Base-by-base conservation (phyloP, 345 rosid genomes). In the Stellera chamaejasme region DNA sequence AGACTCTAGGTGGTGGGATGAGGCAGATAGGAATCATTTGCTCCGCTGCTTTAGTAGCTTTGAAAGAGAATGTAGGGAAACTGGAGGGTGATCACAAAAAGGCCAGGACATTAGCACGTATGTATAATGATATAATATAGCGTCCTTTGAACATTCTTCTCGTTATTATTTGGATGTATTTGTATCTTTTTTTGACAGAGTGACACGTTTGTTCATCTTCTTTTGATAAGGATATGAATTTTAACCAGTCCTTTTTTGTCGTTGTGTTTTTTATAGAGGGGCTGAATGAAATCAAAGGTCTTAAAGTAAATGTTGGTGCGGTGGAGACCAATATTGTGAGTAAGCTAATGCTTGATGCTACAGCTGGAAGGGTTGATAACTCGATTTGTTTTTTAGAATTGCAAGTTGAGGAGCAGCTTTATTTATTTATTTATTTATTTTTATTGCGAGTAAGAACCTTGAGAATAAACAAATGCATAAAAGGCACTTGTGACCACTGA, bases 1-100 rank as follows among this genome's bases (percentile, higher is more conserved):
- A 93, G 69, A 87, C 99, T 55, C 66, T 89, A 64, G 99, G 97
- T 16, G 99, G 99, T 23, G 97, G 97, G 55, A 89, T 93, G 99
- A 79, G 97, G 69, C 99, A 84, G 71, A 56, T 84, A 0, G 97
- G 99, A 13, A 67, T 86, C 64, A 77, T 93, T 28, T 89, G 96
- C 46, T 89, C 94, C 2, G 94, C 96, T 2, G 99, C 90, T 26
- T 66, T 89, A 49, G 86, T 89, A 36, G 94, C 94, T 7, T 59
- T 93, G 45, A 79, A 73, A 54, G 85, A 93, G 45, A 84, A 80
- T 44, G 66, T 83, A 8, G 60, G 55, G 43, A 87, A 89, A 77
- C 99, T 89, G 0, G 81, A 76, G 2, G 72, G 56, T 23, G 97
- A 93, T 71, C 99, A 89, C 78, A 83, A 76, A 76, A 93, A 80